Evolutionary conservation across 495 filamentous ascomycete species (phyloP).

Genomic region (Pyrenopolyporus hunteri): DNA sequence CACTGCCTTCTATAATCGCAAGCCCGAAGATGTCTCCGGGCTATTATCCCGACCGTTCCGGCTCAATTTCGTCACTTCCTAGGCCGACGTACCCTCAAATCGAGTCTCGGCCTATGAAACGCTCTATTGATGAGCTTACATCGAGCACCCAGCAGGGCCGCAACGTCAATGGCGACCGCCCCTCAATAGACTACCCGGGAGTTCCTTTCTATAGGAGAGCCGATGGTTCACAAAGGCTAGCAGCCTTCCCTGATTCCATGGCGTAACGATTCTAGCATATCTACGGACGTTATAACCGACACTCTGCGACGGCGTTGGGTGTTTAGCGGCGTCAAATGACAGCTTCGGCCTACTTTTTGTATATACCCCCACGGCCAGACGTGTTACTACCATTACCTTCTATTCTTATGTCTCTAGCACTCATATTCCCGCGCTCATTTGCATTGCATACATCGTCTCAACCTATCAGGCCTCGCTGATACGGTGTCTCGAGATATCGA

Average conservation of each 20-base stretch:
- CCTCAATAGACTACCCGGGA: conserved; percentile 31
- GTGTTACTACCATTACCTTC: not conserved
- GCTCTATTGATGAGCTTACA: conserved; percentile 40
- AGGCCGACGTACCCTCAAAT: conserved; percentile 32
- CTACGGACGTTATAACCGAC: conserved; percentile 29
- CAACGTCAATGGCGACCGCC: conserved; percentile 36
- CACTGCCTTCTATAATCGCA: conserved; percentile 29
- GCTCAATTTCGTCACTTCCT: conserved; percentile 31
- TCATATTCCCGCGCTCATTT: conserved; percentile 16
- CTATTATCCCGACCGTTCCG: conserved; percentile 30
- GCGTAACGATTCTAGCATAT: conserved; percentile 30
- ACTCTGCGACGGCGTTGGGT: conserved; percentile 28
- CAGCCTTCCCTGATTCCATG: conserved; percentile 23
- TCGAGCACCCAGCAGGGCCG: conserved; percentile 36
- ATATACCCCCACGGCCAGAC: conserved; percentile 16
- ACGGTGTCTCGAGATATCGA: conserved; percentile 2
- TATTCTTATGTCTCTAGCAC: conserved; percentile 4
- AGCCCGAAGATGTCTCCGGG: conserved; percentile 31
- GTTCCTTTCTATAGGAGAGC: conserved; percentile 37
- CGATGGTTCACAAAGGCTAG: conserved; percentile 31
- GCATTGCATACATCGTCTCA: conserved; percentile 17
- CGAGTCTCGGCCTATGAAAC: conserved; percentile 37
- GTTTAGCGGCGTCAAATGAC: conserved; percentile 24
- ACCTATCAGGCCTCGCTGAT: conserved; percentile 4
- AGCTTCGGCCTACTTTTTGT: conserved; percentile 17